Base-by-base conservation (phyloP, 164 flowering plant species). In the Vitis rotundifolia region DNA sequence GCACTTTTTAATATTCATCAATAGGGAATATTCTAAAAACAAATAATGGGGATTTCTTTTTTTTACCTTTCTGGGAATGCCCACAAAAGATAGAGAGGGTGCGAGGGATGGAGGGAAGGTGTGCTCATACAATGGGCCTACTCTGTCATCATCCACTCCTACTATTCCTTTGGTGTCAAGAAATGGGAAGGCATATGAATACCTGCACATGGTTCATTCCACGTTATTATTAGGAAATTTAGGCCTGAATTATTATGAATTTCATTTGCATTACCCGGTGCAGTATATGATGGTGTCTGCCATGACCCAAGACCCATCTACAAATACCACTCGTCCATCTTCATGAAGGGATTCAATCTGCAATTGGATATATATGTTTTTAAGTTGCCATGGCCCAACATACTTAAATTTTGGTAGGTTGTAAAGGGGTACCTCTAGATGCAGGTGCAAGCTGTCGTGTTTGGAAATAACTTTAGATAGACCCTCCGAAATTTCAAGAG, bases 151-250 rank as follows among this genome's bases (percentile, higher is more conserved):
- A 83, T 94, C 97, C 31, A 92, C 87, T 8, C n/a, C 79, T 3
- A 94, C 89, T 62, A 85, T 89, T 75, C 93, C 98, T 90, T 89
- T 88, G 75, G 93, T 92, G 86, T 94, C 94, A 89, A 94, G 98
- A 75, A 92, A 94, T 67, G 98, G 97, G 54, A 88, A 92, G 50
- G 88, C 64, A 63, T 92, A 94, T 49, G 91, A 84, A 79, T 94
- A 94, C 91, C 98, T 94, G 74, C 85, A 78, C n/a, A 56, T 8
- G 49, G 10, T 14, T 10, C 58, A 56, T 14, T 22, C 8, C 6
- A 10, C 2, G 1, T 5, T 1, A 51, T 31, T 29, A 70, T 51
- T 49, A 44, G 49, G 4, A 60, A 26, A 14, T 22, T 48, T 12
- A 59, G 29, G 14, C 26, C 8, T 51, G 53, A 3, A 51, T 22